Conservation (phyloP, 2,329 filamentous ascomycete species). For the Colletotrichum limetticola region DNA sequence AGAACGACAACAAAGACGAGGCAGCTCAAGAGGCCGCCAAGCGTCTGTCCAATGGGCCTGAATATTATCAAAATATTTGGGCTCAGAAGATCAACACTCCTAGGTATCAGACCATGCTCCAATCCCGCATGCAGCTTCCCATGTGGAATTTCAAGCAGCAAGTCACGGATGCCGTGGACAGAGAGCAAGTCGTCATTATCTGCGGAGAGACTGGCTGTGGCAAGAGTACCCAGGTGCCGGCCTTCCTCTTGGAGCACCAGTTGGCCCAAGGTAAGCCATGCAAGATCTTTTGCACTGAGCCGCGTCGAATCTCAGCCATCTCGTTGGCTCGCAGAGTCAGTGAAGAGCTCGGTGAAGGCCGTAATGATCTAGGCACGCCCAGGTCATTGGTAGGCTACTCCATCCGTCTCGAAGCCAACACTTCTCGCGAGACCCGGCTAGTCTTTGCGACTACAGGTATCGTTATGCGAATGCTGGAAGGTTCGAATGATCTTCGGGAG, state of each 20-base stretch:
- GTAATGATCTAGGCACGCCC: constrained; percentile 81
- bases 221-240: constrained; percentile 97
- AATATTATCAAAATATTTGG: constrained; percentile 69
- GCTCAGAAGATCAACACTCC: constrained; percentile 64
- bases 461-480: constrained; percentile 97
- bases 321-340: constrained; percentile 93
- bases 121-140: constrained; percentile 81
- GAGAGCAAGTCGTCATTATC: constrained; percentile 88
- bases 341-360: constrained; percentile 90
- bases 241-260: constrained; percentile 91
- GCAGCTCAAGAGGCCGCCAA: constrained; percentile 56
- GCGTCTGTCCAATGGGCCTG: constrained; percentile 51
- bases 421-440: constrained; percentile 81
- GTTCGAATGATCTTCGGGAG: constrained; percentile 84
- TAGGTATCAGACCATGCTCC: constrained; percentile 82
- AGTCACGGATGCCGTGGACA: constrained; percentile 80
- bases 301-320: constrained; percentile 94
- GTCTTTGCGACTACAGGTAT: constrained; percentile 93
- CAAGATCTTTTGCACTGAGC: constrained; percentile 96
- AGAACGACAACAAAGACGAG: constrained; percentile 61
- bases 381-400: constrained; percentile 93
- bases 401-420: constrained; percentile 91
- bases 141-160: constrained; percentile 88
- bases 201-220: constrained; percentile 98
- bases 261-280: constrained; percentile 82